Evolutionary conservation across 2,329 filamentous ascomycete genomes (phyloP).

Genomic region (Metarhizium robertsii): DNA sequence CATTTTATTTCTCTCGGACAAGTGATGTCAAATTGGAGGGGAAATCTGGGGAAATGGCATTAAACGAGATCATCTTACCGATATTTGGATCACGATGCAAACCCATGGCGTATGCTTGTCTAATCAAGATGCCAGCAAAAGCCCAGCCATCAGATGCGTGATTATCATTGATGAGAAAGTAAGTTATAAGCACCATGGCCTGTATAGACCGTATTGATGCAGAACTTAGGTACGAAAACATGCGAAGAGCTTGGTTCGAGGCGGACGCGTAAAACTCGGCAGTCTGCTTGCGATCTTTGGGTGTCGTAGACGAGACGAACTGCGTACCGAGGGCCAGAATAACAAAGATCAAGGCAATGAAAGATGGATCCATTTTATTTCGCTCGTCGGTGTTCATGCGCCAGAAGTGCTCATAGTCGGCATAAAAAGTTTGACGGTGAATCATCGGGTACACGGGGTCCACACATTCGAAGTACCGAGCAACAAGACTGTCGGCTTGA

Average conservation of each 20-base stretch:
- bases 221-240: constrained; percentile 68
- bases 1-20: background rate
- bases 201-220: constrained; percentile 66
- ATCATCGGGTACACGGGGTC: constrained; percentile 78
- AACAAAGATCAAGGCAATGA: constrained; percentile 65
- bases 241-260: constrained; percentile 65
- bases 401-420: constrained; percentile 75
- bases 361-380: constrained; percentile 52
- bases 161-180: constrained; percentile 81
- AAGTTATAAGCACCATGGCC: constrained; percentile 71
- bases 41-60: background rate
- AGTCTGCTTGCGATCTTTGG: constrained; percentile 59
- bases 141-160: constrained; percentile 77
- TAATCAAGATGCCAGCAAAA: constrained; percentile 67
- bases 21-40: background rate
- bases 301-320: constrained; percentile 53
- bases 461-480: constrained; percentile 58
- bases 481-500: constrained; percentile 62
- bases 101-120: constrained; percentile 75
- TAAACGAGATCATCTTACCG: constrained; percentile 26
- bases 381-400: constrained; percentile 48
- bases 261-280: constrained; percentile 77
- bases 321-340: constrained; percentile 73
- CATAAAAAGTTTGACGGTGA: constrained; percentile 64
- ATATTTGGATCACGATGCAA: constrained; percentile 72